Evolutionary conservation across 2,329 filamentous ascomycete species (phyloP).

Genomic region (Ramichloridium luteum): DNA sequence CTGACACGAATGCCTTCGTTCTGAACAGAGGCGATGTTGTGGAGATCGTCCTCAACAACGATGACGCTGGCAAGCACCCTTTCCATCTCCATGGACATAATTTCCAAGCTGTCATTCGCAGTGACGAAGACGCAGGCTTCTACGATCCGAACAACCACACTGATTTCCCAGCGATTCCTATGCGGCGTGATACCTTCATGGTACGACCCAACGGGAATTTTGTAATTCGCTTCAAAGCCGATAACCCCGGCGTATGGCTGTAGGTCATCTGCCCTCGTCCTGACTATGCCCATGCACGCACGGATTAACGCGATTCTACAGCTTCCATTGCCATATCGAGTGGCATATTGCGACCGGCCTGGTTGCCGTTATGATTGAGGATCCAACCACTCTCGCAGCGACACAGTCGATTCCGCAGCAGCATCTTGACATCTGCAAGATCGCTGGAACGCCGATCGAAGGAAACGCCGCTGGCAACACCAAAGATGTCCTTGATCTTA

Average conservation of each 20-base stretch:
- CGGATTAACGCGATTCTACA: too few relatives aligned
- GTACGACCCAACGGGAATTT: conserved; percentile 43
- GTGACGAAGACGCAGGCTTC: conserved; percentile 22
- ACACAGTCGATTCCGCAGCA: conserved; percentile 48
- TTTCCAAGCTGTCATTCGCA: conserved; percentile 48
- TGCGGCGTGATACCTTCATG: conserved; percentile 43
- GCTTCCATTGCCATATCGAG: conserved; percentile 29
- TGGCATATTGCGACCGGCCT: conserved; percentile 43
- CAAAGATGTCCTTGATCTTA: conserved; percentile 48
- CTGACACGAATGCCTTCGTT: conserved; percentile 47
- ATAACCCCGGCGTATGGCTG: conserved; percentile 35
- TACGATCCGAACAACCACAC: conserved; percentile 25
- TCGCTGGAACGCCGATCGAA: conserved; percentile 32
- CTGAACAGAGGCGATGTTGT: conserved; percentile 56
- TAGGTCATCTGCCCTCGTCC: conserved; percentile 9
- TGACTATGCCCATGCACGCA: too few relatives aligned
- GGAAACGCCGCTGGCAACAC: conserved; percentile 71
- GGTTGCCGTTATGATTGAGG: conserved; percentile 40
- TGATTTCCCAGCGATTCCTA: conserved; percentile 29
- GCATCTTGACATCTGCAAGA: conserved; percentile 48
- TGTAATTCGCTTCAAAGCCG: conserved; percentile 43
- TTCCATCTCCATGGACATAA: conserved; percentile 66
- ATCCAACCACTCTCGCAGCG: conserved; percentile 47
- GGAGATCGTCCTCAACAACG: conserved; percentile 66
- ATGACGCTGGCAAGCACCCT: conserved; percentile 58